A percentile compares a stretch with the other conserved stretches of the same genome.
These are phyloP conservation scores for Blastomyces emzantsi DNA, from an alignment of 2,329 filamentous ascomycete genomes.

Conservation along the genomic window DNA sequence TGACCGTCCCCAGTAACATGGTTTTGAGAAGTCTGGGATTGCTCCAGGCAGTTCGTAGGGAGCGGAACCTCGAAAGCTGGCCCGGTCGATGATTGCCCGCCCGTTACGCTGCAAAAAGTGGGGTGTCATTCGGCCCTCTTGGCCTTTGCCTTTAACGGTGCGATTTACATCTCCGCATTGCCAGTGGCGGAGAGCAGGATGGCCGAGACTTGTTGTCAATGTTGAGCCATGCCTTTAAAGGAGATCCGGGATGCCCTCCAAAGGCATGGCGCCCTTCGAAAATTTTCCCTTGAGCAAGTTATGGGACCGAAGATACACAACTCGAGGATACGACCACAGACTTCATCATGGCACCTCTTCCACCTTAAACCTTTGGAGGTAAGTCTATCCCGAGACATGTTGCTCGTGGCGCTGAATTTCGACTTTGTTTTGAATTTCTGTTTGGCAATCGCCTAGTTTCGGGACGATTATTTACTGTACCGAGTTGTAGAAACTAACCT, in stretches of 20 bases:
- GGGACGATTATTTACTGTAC: not conserved
- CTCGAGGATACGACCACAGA: not conserved
- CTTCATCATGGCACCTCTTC: not conserved
- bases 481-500: not conserved
- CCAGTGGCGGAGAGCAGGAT: not conserved
- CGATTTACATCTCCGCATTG: not conserved
- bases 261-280: not conserved
- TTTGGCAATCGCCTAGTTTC: not conserved
- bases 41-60: not conserved
- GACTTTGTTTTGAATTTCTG: not conserved
- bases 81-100: not conserved
- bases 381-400: not conserved
- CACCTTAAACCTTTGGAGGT: not conserved
- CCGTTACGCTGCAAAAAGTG: slow-evolving; percentile 2
- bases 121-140: not conserved
- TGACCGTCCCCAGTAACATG: not conserved
- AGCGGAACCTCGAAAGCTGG: not conserved
- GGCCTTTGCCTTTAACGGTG: not conserved
- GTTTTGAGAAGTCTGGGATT: not conserved
- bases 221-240: not conserved
- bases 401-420: not conserved
- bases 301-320: not conserved
- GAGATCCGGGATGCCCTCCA: not conserved
- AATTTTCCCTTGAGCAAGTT: not conserved
- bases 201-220: not conserved